Conservation (phyloP, 441 rosid species). For the Flueggea neowawraea region DNA sequence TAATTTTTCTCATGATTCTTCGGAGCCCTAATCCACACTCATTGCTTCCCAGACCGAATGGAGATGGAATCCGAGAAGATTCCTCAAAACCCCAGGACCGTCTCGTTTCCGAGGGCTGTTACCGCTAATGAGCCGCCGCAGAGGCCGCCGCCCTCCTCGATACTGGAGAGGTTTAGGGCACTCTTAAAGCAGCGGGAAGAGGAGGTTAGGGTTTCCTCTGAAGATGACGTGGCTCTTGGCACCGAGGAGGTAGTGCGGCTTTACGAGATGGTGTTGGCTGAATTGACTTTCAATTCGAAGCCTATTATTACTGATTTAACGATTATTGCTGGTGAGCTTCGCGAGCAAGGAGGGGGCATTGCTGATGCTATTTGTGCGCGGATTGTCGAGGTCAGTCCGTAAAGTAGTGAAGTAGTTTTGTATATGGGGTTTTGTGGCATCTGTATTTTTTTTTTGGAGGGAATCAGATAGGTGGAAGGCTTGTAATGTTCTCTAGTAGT, state of each 20-base stretch:
- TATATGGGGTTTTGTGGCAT: neutral
- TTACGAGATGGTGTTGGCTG: slow-evolving; percentile 62
- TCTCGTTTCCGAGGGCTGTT: slow-evolving; percentile 16
- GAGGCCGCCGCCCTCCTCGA: slow-evolving; percentile 12
- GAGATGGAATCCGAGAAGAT: slow-evolving; percentile 28
- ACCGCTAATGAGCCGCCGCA: slow-evolving; percentile 21
- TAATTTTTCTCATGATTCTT: slow-evolving; percentile 19
- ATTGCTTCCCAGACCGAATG: slow-evolving; percentile 16
- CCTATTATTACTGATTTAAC: slow-evolving; percentile 98
- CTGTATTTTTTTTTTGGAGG: too few species aligned
- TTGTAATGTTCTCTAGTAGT: too few species aligned
- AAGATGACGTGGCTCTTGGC: slow-evolving; percentile 28
- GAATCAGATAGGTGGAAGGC: too few species aligned
- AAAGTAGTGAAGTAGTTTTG: neutral
- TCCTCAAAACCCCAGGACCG: slow-evolving; percentile 18
- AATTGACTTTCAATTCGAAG: slow-evolving; percentile 86
- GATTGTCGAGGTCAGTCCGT: slow-evolving; percentile 69
- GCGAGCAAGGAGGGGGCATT: slow-evolving; percentile 78
- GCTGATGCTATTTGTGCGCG: slow-evolving; percentile 87
- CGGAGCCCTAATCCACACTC: slow-evolving; percentile 24
- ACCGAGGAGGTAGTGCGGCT: slow-evolving; percentile 67
- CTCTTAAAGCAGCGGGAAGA: slow-evolving; percentile 52
- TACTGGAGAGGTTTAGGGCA: slow-evolving; percentile 47
- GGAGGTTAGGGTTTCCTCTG: slow-evolving; percentile 27
- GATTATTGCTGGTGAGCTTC: slow-evolving; percentile 88